Evolutionary conservation across 116 monocot species (phyloP).

Genomic region (Iris pallida): DNA sequence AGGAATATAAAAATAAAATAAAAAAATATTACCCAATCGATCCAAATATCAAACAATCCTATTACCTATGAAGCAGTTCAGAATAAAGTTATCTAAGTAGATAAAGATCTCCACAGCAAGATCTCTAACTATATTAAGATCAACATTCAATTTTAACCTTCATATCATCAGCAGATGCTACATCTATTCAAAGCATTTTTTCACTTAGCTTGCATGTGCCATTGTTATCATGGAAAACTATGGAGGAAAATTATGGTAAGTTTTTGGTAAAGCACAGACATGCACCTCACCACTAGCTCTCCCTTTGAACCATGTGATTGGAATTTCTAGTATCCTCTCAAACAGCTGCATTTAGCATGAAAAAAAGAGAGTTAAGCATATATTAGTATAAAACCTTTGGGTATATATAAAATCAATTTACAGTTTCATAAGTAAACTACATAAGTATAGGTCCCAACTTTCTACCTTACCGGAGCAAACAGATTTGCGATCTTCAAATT

Average conservation of each 20-base stretch:
- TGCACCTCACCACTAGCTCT: slow-evolving; percentile 98
- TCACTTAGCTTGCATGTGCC: background rate
- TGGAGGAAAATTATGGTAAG: background rate
- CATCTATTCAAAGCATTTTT: background rate
- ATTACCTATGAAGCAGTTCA: too few relatives aligned
- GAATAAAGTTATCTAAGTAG: too few relatives aligned
- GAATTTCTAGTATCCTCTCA: slow-evolving; percentile 95
- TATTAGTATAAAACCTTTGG: background rate
- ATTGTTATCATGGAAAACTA: background rate
- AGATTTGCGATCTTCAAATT: slow-evolving; percentile 70
- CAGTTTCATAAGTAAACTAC: background rate
- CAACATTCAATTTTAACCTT: too few relatives aligned
- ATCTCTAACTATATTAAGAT: too few relatives aligned
- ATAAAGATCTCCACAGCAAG: too few relatives aligned
- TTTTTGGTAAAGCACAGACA: slow-evolving; percentile 24
- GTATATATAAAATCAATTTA: background rate
- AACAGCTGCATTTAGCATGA: slow-evolving; percentile 65
- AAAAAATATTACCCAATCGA: too few relatives aligned
- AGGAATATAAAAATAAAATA: too few relatives aligned
- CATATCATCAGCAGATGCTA: background rate
- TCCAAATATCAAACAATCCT: too few relatives aligned
- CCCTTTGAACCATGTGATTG: slow-evolving; percentile 59
- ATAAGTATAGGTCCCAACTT: slow-evolving; percentile 1
- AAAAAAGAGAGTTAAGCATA: slow-evolving; percentile 4
- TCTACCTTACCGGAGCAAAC: slow-evolving; percentile 79